Evolutionary conservation across 2,329 filamentous ascomycete species (phyloP).

Genomic region (Nothophaeocryptopus gaeumannii): DNA sequence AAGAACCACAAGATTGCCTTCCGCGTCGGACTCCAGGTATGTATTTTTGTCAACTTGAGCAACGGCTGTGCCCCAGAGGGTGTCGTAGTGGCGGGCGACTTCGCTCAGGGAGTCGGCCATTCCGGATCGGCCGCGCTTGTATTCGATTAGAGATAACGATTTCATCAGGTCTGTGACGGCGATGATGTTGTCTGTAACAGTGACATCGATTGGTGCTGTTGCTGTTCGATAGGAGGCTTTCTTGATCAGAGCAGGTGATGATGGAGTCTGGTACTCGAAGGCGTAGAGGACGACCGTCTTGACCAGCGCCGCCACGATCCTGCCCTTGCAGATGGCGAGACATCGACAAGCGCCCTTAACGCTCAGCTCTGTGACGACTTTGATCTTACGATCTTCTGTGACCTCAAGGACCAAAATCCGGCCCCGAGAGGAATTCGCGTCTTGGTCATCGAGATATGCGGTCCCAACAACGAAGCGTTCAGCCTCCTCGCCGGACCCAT

Average conservation of each 20-base stretch:
- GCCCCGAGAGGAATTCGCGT: slow-evolving; percentile 58
- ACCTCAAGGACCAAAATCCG: slow-evolving; percentile 84
- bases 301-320: slow-evolving; percentile 81
- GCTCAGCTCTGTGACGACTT: slow-evolving; percentile 64
- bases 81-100: slow-evolving; percentile 75
- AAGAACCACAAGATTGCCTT: slow-evolving; percentile 84
- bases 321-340: slow-evolving; percentile 69
- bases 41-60: slow-evolving; percentile 68
- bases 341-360: slow-evolving; percentile 80
- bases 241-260: slow-evolving; percentile 61
- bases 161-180: slow-evolving; percentile 93
- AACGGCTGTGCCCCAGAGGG: slow-evolving; percentile 77
- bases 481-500: slow-evolving; percentile 53
- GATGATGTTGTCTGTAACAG: slow-evolving; percentile 70
- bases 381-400: slow-evolving; percentile 69
- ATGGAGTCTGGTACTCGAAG: slow-evolving; percentile 53
- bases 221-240: slow-evolving; percentile 74
- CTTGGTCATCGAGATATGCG: slow-evolving; percentile 65
- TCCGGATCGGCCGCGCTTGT: slow-evolving; percentile 53
- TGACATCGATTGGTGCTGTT: slow-evolving; percentile 78
- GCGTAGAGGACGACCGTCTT: slow-evolving; percentile 72
- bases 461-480: slow-evolving; percentile 93
- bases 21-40: slow-evolving; percentile 80
- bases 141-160: slow-evolving; percentile 76
- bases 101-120: slow-evolving; percentile 66